These are phyloP conservation scores for Rhizopogon vesiculosus DNA, from an alignment of 768 basidiomycete species.

Conservation along the genomic window DNA sequence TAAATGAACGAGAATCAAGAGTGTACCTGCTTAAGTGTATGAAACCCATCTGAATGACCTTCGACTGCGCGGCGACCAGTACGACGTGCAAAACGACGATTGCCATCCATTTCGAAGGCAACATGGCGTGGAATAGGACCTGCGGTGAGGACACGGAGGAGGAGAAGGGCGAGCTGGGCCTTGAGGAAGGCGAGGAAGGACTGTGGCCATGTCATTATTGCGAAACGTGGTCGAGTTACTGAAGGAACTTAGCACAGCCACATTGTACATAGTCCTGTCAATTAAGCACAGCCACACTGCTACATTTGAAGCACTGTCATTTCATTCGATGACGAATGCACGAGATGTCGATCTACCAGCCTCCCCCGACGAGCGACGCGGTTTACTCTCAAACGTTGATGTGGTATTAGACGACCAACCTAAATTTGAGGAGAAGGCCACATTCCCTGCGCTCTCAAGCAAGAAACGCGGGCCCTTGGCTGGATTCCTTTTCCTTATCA, in stretches of 20 bases:
- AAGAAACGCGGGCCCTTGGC: conserved; percentile 10
- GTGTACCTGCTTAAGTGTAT: conserved; percentile 72
- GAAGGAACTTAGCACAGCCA: neutral
- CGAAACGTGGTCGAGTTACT: neutral
- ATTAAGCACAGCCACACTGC: neutral
- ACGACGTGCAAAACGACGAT: conserved; percentile 81
- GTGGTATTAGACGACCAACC: neutral
- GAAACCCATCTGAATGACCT: conserved; percentile 85
- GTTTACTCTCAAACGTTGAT: conserved; percentile 14
- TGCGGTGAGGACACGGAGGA: conserved; percentile 65
- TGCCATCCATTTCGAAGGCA: conserved; percentile 97
- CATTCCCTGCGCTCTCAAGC: neutral
- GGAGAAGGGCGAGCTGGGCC: conserved; percentile 30
- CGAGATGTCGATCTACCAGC: neutral
- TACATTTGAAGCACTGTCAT: neutral
- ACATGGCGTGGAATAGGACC: conserved; percentile 89
- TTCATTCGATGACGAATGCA: neutral
- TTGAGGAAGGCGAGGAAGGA: conserved; percentile 12
- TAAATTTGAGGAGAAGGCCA: neutral
- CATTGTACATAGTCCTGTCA: no score
- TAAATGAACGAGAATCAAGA: neutral
- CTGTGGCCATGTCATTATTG: conserved; percentile 1
- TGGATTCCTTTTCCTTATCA: conserved; percentile 8
- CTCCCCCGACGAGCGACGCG: conserved; percentile 18
- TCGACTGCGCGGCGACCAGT: conserved; percentile 59